Evolutionary conservation across 257 asterid genomes (phyloP).

Genomic region (Cynanchum wilfordii): DNA sequence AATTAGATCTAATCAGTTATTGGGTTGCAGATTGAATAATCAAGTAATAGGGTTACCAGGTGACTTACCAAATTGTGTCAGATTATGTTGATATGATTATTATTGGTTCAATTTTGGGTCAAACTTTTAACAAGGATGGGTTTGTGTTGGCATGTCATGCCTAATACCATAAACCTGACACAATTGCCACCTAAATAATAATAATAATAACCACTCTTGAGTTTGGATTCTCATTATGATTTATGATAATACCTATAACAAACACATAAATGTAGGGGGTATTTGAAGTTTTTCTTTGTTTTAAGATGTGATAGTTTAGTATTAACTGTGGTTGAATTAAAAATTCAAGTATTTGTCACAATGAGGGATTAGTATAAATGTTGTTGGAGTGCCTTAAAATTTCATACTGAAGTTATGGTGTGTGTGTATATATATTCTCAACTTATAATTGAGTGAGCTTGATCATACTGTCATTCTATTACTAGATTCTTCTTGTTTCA

Average conservation of each 20-base stretch:
- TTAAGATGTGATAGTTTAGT: neutral
- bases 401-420: neutral
- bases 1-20: no score
- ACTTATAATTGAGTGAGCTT: neutral
- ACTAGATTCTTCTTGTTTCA: neutral
- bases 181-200: no score
- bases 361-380: neutral
- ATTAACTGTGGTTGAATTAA: neutral
- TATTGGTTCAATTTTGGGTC: no score
- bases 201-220: neutral
- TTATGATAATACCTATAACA: neutral
- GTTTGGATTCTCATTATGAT: neutral
- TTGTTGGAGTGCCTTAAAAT: neutral
- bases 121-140: no score
- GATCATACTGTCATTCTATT: neutral
- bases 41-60: no score
- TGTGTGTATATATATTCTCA: neutral
- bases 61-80: no score
- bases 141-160: no score
- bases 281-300: neutral
- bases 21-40: no score
- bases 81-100: no score
- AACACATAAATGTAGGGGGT: no score
- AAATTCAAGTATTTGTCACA: neutral
- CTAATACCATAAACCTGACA: no score